Percentiles rank a stretch among this genome's conserved stretches.
Conservation (phyloP, 495 filamentous ascomycete genomes). For the Sabuloglossum arenarium region DNA sequence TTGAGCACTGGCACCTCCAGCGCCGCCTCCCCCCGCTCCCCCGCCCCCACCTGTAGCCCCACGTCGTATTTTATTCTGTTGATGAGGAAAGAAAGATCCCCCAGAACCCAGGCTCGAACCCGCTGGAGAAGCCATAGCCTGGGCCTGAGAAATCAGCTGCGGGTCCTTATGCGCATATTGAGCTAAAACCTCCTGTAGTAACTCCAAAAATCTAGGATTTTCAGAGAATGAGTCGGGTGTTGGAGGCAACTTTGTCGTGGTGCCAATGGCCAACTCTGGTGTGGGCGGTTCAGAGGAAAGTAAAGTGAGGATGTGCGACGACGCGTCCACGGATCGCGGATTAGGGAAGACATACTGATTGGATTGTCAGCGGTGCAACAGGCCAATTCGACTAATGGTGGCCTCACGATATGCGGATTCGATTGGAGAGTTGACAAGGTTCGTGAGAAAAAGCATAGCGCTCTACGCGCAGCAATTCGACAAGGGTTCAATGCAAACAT, state of each 20-base stretch:
- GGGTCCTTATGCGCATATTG: constrained; percentile 54
- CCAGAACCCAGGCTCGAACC: constrained; percentile 49
- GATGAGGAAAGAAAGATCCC: constrained; percentile 39
- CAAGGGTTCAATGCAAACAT: neutral
- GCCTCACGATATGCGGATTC: constrained; percentile 27
- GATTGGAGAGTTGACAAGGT: constrained; percentile 1
- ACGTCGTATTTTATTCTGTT: constrained; percentile 15
- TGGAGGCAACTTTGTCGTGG: constrained; percentile 49
- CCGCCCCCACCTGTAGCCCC: constrained; percentile 21
- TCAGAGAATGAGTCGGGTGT: constrained; percentile 54
- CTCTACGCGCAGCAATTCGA: neutral
- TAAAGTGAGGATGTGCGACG: constrained; percentile 42
- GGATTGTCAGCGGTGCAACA: constrained; percentile 1
- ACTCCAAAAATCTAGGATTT: constrained; percentile 53
- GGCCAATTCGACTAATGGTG: constrained; percentile 4
- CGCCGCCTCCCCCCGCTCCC: constrained; percentile 29
- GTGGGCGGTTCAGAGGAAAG: constrained; percentile 56
- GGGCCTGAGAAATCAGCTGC: constrained; percentile 49
- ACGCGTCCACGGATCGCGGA: constrained; percentile 14
- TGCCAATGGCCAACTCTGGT: constrained; percentile 50
- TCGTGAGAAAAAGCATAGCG: neutral
- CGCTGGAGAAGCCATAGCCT: constrained; percentile 55
- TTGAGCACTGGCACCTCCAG: constrained; percentile 58
- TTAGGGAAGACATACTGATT: constrained; percentile 51
- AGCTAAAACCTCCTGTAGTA: constrained; percentile 53